A percentile compares a stretch with the other conserved stretches of the same genome.
These are phyloP conservation scores for Phytophthora podocarpi DNA, from an alignment of 352 stramenopile genomes.

Conservation along the genomic window DNA sequence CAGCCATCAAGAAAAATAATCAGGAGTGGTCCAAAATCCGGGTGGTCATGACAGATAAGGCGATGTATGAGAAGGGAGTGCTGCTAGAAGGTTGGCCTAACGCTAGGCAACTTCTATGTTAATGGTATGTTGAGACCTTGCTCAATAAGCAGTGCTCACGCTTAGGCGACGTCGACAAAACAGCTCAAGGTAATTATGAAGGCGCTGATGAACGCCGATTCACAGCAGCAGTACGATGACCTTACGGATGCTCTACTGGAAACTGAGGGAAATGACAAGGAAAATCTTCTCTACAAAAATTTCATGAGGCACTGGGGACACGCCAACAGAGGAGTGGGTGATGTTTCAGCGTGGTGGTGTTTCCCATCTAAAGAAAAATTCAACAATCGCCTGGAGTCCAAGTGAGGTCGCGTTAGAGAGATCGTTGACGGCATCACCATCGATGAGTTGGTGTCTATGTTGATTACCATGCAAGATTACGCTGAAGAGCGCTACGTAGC, in stretches of 20 bases:
- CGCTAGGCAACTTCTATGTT: conserved; percentile 8
- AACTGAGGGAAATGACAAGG: neutral
- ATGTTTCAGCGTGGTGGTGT: no score
- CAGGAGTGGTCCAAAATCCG: neutral
- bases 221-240: conserved; percentile 1
- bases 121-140: conserved; percentile 12
- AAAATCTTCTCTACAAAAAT: neutral
- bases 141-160: conserved; percentile 2
- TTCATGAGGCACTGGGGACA: conserved; percentile 15
- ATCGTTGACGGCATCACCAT: neutral
- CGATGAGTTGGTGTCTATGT: neutral
- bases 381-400: no score
- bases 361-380: no score
- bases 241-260: neutral
- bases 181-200: neutral
- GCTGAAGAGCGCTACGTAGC: conserved; percentile 4
- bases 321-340: conserved; percentile 6
- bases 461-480: conserved; percentile 7
- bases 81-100: neutral
- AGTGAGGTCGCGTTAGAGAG: no score
- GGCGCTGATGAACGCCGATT: neutral
- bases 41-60: conserved; percentile 1
- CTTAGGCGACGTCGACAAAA: neutral
- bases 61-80: neutral
- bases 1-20: conserved; percentile 1